Evolutionary conservation across 176 grass and related monocot genomes (phyloP), one percentile per base, ranked within the genome.

Genomic region (Oryza longistaminata): DNA sequence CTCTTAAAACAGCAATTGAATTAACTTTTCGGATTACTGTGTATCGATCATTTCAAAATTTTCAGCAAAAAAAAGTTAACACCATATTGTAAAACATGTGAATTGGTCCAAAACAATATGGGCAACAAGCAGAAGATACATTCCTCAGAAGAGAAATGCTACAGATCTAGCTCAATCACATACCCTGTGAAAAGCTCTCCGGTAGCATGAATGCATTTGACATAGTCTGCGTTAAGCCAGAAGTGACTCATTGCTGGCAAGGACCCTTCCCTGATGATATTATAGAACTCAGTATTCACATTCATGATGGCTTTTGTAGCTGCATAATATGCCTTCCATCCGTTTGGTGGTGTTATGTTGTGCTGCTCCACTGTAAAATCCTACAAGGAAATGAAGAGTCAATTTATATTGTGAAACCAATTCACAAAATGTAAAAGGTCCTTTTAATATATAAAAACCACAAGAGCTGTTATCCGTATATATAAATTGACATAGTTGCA

Each of bases 251-350:
- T 99, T 68, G 75, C 82, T 48, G 88, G 86, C 82, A 96, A 83
- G n/a, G 90, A 89, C 17, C 93, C 91, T 85, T 96, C 92, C 86
- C 93, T 96, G 66, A 99, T 94, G 83, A 96, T 94, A 82, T 88
- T 91, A 81, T 91, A 99, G 90, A 99, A 99, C 79, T 94, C 88
- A 21, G 90, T 81, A 76, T 99, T 99, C 39, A 94, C 81, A 84
- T 86, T 94, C 64, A 99, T 84, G 84, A 99, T 86, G 78, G 93
- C 93, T 79, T 90, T 94, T 84, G 97, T 99, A 53, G 92, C 82
- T 74, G 97, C 97, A 85, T 99, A 99, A 69, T 96, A 99, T 49
- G 90, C 88, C 84, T 99, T 99, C 97, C 97, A 99, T 84, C 97
- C 97, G 60, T 96, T 89, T 14, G 65, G 88, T 73, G 93, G 97